A percentile compares a stretch with the other conserved stretches of the same genome.
Conservation (phyloP, 2,329 filamentous ascomycete genomes). For the Alternaria consortialis region DNA sequence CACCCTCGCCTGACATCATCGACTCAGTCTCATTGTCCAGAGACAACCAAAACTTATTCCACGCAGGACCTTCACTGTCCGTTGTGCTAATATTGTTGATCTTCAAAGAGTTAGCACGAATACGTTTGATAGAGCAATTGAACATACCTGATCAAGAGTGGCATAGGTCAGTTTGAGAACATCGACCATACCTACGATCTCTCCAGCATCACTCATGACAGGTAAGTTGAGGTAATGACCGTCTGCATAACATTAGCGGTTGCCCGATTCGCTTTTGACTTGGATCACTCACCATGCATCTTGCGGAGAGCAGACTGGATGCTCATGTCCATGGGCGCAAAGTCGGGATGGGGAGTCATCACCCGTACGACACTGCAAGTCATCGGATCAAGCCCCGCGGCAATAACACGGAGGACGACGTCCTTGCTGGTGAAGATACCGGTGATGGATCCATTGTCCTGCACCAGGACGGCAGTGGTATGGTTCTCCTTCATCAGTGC, state of each 20-base stretch:
- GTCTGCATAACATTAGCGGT: constrained; percentile 64
- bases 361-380: constrained; percentile 98
- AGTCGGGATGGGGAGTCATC: constrained; percentile 99
- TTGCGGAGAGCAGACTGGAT: constrained; percentile 97
- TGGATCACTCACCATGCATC: constrained; percentile 83
- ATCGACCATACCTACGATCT: constrained; percentile 99
- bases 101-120: constrained; percentile 47
- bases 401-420: constrained; percentile 96
- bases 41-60: constrained; percentile 99
- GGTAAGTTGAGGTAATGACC: constrained; percentile 98
- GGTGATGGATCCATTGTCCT: constrained; percentile 96
- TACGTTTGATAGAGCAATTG: neutral
- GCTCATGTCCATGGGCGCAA: constrained; percentile 98
- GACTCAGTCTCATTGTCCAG: constrained; percentile 95
- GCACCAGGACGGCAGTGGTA: constrained; percentile 93
- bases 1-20: constrained; percentile 90
- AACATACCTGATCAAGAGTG: constrained; percentile 86
- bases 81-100: constrained; percentile 89
- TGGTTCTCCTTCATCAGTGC: constrained; percentile 98
- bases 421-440: constrained; percentile 99
- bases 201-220: constrained; percentile 96
- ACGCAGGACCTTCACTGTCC: constrained; percentile 93
- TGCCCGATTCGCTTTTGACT: neutral
- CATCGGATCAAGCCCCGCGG: constrained; percentile 89
- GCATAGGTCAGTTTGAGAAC: constrained; percentile 98